Base-by-base conservation (phyloP, 2,329 filamentous ascomycete species). In the Alternaria panax region DNA sequence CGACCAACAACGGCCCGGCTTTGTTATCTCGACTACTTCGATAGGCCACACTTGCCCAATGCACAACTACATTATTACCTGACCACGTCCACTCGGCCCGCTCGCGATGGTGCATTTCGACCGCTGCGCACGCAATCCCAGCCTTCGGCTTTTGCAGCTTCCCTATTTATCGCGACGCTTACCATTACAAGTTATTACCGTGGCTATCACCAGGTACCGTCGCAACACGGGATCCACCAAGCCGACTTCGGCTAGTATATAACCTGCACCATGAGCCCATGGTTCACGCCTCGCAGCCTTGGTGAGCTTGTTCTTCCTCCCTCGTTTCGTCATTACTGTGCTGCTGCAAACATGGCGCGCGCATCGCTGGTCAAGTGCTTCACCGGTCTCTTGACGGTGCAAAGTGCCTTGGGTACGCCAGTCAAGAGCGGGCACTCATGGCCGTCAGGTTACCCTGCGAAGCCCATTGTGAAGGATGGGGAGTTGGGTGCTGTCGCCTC, bases 401-500 rank as follows among this genome's bases (percentile, higher is more conserved):
- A 74, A 46, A 62, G 64, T 28, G 70, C 66, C 7, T 52, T 75
- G 30, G 71, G 62, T 24, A 72, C 60, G 53, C 72, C 74, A 25
- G 59, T 74, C 36, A 57, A 59, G 42, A 66, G 43, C 18, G 28
- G 28, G 12, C 25, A 51, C 11, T 51, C 48, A 40, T 58, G 54
- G 42, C 59, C 65, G 16, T 28, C 46, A 2, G n/a, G 7, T 58
- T 55, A 59, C 57, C 51, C 61, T 43, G 56, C 64, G 24, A 52
- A 54, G 20, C 64, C 67, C 20, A 51, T 57, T 27, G 43, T 74
- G 30, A 57, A 65, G 48, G 52, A 63, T 22, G 72, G 68, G 1
- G 64, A 76, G 25, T 57, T 79, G 40, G 82, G 82, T 27, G 82
- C 80, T 41, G 80, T 84, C 18, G 81, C 82, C 5, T 81, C 79